These are phyloP conservation scores for Phytophthora pluvialis DNA, from an alignment of 352 stramenopile genomes.

Conservation along the genomic window DNA sequence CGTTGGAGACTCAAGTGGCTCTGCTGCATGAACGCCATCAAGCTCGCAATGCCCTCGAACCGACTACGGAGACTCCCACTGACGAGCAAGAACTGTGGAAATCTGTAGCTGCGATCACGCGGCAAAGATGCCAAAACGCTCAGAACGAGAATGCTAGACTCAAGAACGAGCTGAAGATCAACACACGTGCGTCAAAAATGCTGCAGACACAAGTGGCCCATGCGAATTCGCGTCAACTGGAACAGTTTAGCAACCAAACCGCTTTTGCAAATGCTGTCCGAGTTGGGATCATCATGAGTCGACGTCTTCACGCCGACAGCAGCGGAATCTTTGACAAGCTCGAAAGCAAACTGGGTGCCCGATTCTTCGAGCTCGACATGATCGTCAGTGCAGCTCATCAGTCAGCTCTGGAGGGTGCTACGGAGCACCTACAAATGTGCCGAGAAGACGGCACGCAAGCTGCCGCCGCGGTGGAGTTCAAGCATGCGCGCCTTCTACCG, in stretches of 20 bases:
- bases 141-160: slow-evolving; percentile 18
- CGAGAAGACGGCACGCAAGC: slow-evolving; percentile 8
- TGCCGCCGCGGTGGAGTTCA: slow-evolving; percentile 12
- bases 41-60: not conserved
- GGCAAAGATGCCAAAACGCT: slow-evolving; percentile 10
- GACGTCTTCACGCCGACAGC: not conserved
- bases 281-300: slow-evolving; percentile 1
- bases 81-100: slow-evolving; percentile 20
- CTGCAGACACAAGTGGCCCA: slow-evolving; percentile 10
- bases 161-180: slow-evolving; percentile 12
- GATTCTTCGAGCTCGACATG: slow-evolving; percentile 10
- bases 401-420: not conserved
- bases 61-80: not conserved
- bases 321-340: slow-evolving; percentile 10
- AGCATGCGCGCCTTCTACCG: slow-evolving; percentile 9
- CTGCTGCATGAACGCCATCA: slow-evolving; percentile 5
- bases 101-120: slow-evolving; percentile 17
- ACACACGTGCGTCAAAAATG: not conserved
- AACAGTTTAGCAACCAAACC: not conserved
- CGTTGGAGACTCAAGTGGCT: slow-evolving; percentile 1
- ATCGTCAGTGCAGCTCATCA: slow-evolving; percentile 7
- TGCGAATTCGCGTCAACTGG: not conserved
- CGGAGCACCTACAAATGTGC: slow-evolving; percentile 13
- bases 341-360: slow-evolving; percentile 4
- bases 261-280: not conserved